These are phyloP conservation scores for Xylaria grammica DNA, from an alignment of 495 filamentous ascomycete genomes.

Conservation along the genomic window DNA sequence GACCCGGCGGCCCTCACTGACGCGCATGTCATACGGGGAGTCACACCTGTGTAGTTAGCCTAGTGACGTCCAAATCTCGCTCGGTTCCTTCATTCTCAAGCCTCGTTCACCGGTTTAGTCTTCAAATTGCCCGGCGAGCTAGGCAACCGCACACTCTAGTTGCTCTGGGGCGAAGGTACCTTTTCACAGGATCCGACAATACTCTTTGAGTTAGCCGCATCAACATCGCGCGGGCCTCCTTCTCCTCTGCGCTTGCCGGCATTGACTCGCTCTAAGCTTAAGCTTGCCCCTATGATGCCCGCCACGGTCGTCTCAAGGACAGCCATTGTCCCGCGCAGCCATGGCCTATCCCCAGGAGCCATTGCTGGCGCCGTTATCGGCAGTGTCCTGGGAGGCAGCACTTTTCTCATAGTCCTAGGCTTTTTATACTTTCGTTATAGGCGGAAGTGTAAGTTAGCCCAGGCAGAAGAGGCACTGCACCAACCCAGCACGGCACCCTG, in stretches of 20 bases:
- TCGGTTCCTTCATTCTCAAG: slow-evolving; percentile 6
- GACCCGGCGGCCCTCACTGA: background rate
- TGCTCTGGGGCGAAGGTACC: slow-evolving; percentile 1
- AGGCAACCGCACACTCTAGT: slow-evolving; percentile 13
- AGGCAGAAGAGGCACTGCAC: slow-evolving; percentile 26
- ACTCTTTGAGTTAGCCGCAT: background rate
- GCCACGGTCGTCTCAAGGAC: slow-evolving; percentile 20
- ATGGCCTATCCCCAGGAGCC: slow-evolving; percentile 34
- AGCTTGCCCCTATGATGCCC: slow-evolving; percentile 17
- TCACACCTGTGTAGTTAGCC: background rate
- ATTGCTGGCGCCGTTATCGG: slow-evolving; percentile 41
- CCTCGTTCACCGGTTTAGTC: background rate
- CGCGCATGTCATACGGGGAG: background rate
- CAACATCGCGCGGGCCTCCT: slow-evolving; percentile 3
- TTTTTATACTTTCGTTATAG: slow-evolving; percentile 41
- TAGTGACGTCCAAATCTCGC: background rate
- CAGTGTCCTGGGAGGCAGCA: slow-evolving; percentile 34
- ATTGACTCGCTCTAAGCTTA: slow-evolving; percentile 23
- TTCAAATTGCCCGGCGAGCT: background rate
- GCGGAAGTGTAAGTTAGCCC: slow-evolving; percentile 29
- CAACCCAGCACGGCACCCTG: slow-evolving; percentile 26
- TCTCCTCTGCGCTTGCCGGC: slow-evolving; percentile 9
- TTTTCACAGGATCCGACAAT: background rate
- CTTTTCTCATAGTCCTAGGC: slow-evolving; percentile 36
- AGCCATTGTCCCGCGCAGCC: slow-evolving; percentile 25